Evolutionary conservation across 495 filamentous ascomycete species (phyloP).

Genomic region (Aspergillus homomorphus): DNA sequence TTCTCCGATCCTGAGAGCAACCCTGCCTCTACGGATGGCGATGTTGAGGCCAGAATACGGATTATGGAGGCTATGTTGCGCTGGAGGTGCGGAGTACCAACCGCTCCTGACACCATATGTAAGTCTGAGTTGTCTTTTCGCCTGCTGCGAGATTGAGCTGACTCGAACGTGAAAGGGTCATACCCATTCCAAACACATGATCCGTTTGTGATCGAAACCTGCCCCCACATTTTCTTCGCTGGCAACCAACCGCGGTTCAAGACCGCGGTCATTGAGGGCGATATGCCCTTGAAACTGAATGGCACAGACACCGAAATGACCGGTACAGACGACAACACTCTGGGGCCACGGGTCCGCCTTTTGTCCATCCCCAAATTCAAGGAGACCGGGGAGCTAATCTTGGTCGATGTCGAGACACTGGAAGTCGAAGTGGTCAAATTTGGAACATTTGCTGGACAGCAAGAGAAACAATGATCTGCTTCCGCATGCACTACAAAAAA

Average conservation of each 20-base stretch:
- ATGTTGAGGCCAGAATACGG: constrained; percentile 65
- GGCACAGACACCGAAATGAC: constrained; percentile 41
- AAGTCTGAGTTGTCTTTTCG: constrained; percentile 20
- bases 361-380: constrained; percentile 78
- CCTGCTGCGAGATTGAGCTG: background rate
- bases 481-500: background rate
- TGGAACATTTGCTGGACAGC: constrained; percentile 45
- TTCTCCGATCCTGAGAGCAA: constrained; percentile 32
- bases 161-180: constrained; percentile 57
- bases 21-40: constrained; percentile 14
- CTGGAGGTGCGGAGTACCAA: constrained; percentile 91
- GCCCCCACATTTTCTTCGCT: constrained; percentile 87
- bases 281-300: constrained; percentile 31
- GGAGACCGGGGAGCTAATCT: constrained; percentile 74
- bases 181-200: constrained; percentile 94
- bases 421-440: constrained; percentile 71
- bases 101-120: constrained; percentile 95
- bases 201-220: constrained; percentile 77
- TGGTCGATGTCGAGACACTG: constrained; percentile 83
- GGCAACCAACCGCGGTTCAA: constrained; percentile 85
- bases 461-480: constrained; percentile 40
- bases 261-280: constrained; percentile 65
- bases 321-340: constrained; percentile 36
- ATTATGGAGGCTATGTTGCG: constrained; percentile 90
- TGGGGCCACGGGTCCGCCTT: constrained; percentile 67